Conservation (phyloP, 768 basidiomycete species). For the Asterophora lycoperdoides region DNA sequence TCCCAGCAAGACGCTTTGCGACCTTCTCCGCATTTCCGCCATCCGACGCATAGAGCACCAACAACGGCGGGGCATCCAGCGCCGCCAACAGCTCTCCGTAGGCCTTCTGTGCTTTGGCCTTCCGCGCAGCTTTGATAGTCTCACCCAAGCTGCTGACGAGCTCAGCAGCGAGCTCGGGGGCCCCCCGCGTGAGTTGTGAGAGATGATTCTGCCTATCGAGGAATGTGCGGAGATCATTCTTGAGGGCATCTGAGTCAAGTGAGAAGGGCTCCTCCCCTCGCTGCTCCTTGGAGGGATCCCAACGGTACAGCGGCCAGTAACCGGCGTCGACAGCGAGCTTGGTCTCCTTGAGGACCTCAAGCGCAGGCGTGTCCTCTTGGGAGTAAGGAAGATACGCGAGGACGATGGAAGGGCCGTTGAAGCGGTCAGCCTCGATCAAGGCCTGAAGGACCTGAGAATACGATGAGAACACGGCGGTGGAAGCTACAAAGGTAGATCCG, state of each 20-base stretch:
- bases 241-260: slow-evolving; percentile 90
- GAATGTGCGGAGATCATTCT: slow-evolving; percentile 90
- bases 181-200: slow-evolving; percentile 82
- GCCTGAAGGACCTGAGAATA: slow-evolving; percentile 93
- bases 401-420: slow-evolving; percentile 86
- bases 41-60: slow-evolving; percentile 92
- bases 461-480: slow-evolving; percentile 92
- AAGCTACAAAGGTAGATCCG: slow-evolving; percentile 94
- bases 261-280: slow-evolving; percentile 80
- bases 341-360: slow-evolving; percentile 94
- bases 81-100: slow-evolving; percentile 81
- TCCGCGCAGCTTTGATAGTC: slow-evolving; percentile 78
- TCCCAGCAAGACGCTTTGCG: slow-evolving; percentile 79
- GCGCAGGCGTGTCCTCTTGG: slow-evolving; percentile 68
- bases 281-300: slow-evolving; percentile 85
- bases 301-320: slow-evolving; percentile 97
- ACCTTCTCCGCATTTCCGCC: slow-evolving; percentile 95
- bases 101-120: slow-evolving; percentile 72
- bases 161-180: slow-evolving; percentile 76
- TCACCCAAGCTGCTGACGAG: slow-evolving; percentile 82
- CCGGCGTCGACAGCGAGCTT: slow-evolving; percentile 95
- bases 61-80: slow-evolving; percentile 84
- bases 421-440: slow-evolving; percentile 85
- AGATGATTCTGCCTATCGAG: slow-evolving; percentile 96
- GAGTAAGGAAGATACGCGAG: slow-evolving; percentile 93